Base-by-base conservation (phyloP, 345 rosid species). In the Gossypium herbaceum region DNA sequence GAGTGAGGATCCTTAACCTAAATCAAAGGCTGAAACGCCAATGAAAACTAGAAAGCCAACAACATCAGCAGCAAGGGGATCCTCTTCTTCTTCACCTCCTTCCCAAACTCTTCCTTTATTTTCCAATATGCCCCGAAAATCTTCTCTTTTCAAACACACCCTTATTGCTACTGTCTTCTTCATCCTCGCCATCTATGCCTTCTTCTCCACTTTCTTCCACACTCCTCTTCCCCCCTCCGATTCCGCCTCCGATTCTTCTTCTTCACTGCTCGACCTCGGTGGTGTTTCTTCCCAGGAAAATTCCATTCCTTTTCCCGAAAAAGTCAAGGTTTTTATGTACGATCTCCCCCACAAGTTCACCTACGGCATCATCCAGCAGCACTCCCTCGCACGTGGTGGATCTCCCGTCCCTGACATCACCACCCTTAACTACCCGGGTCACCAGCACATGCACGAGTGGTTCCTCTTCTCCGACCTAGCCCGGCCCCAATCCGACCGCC, bases 371-470 rank as follows among this genome's bases (percentile, higher is more conserved):
- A 90, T 95, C 77, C 81, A 89, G 80, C 91, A 87, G 55, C 98
- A 89, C 84, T 74, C 90, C 27, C 74, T 86, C 45, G 98, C 93
- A 27, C 97, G 98, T 60, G 94, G 97, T 2, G 88, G 87, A 2
- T 12, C 55, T 34, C 75, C 86, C n/a, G 81, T 50, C 41, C 79
- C 74, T 56, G 93, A 89, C 73, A 75, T 83, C 48, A 76, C 93
- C 20, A 57, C 73, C 50, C 82, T 86, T 72, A 90, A 82, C 75
- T 95, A 95, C 78, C 99, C 99, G 10, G 98, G 98, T 19, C 99
- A 95, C 85, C 99, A 95, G 81, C 99, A 95, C 80, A 95, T 93
- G 99, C 98, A 91, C 34, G 99, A 95, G 79, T 95, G 99, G 99
- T 88, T 84, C 79, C 82, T 95, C 25, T 95, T 85, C 80, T 80